These are phyloP conservation scores for Trapa incisa DNA, from an alignment of 345 rosid genomes.

Conservation along the genomic window DNA sequence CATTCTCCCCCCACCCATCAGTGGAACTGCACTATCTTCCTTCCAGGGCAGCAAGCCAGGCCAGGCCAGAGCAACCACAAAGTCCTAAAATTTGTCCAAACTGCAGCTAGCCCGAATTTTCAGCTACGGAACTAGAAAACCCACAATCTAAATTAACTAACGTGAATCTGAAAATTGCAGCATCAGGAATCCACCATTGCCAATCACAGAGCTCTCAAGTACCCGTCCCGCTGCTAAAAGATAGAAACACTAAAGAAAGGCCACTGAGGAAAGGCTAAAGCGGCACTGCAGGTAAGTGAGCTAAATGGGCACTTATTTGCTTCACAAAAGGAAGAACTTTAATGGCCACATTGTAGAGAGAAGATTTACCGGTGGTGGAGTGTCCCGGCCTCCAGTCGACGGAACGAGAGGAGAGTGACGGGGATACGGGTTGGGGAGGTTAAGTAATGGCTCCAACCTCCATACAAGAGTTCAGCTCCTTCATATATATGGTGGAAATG, in stretches of 20 bases:
- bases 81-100: background rate
- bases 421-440: background rate
- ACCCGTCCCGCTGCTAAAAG: background rate
- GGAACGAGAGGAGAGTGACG: background rate
- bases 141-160: background rate
- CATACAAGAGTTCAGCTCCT: slow-evolving; percentile 14
- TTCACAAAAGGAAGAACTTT: background rate
- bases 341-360: background rate
- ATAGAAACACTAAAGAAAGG: background rate
- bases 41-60: too few species aligned
- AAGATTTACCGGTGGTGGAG: background rate
- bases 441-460: slow-evolving; percentile 14
- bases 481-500: background rate
- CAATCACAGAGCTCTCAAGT: background rate
- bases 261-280: background rate
- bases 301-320: background rate
- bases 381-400: too few species aligned
- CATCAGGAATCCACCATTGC: background rate
- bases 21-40: background rate
- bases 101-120: background rate
- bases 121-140: background rate
- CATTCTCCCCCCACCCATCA: slow-evolving; percentile 4
- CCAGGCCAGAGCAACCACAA: slow-evolving; percentile 1
- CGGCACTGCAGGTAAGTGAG: background rate
- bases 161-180: background rate